Evolutionary conservation across 108 stramenopile genomes (phyloP).

Genomic region (Cyclotella kingstonii): DNA sequence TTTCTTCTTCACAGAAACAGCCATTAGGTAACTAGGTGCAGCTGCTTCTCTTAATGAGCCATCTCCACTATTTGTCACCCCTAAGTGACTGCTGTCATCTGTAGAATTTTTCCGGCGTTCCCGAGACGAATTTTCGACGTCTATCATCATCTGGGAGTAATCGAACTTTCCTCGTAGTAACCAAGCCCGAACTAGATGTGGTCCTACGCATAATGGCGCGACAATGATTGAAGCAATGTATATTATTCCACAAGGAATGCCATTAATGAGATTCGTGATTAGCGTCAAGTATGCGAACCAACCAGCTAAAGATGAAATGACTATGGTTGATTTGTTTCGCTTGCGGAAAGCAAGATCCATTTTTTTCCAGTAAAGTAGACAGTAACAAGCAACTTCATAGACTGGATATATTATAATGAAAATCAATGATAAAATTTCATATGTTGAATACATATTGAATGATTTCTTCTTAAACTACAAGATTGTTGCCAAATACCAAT

Average conservation of each 20-base stretch:
- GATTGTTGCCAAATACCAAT: too few species aligned
- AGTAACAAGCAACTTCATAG: conserved; percentile 14
- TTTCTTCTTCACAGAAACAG: conserved; percentile 25
- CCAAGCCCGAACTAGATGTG: conserved; percentile 37
- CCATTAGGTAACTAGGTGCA: conserved; percentile 3
- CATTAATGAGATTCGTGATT: conserved; percentile 15
- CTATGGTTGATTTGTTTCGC: conserved; percentile 22
- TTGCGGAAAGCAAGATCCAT: conserved; percentile 21
- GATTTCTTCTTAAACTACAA: too few species aligned
- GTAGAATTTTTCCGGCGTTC: background rate
- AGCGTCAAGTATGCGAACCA: conserved; percentile 49
- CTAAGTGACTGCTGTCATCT: background rate
- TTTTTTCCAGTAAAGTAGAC: conserved; percentile 16
- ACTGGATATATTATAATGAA: conserved; percentile 25
- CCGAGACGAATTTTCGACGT: conserved; percentile 25
- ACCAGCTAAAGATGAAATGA: conserved; percentile 26
- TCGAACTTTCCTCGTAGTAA: conserved; percentile 7
- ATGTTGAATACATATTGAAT: too few species aligned
- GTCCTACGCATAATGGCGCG: conserved; percentile 24
- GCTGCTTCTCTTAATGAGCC: background rate
- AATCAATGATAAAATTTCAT: conserved; percentile 5
- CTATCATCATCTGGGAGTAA: conserved; percentile 7
- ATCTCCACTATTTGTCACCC: too few species aligned
- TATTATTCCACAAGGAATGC: conserved; percentile 27
- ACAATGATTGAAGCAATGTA: conserved; percentile 28